Evolutionary conservation across 1,284 basidiomycete species (phyloP).

Genomic region (Bondarzewia mesenterica): DNA sequence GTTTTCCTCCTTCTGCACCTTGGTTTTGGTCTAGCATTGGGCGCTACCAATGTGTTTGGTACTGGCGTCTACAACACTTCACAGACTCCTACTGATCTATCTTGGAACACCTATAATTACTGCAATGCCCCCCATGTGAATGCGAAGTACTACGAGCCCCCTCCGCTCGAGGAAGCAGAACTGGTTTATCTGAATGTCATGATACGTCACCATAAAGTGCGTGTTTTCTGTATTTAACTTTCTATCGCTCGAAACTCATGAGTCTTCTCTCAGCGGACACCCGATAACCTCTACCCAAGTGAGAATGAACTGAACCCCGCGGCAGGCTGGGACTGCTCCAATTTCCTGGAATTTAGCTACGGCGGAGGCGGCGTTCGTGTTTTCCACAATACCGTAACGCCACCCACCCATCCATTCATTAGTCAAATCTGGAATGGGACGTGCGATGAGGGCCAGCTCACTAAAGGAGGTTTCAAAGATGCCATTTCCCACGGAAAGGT

Average conservation of each 20-base stretch:
- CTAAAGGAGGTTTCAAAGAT: conserved; percentile 39
- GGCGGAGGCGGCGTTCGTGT: conserved; percentile 27
- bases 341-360: conserved; percentile 29
- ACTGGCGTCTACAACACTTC: conserved; percentile 6
- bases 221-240: not conserved
- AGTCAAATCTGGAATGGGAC: conserved; percentile 46
- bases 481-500: conserved; percentile 41
- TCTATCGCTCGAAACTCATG: not conserved
- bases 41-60: conserved; percentile 3
- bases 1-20: too few relatives aligned
- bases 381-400: conserved; percentile 31
- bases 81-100: conserved; percentile 15
- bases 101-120: conserved; percentile 48
- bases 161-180: conserved; percentile 20
- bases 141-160: conserved; percentile 26
- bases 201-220: conserved; percentile 40
- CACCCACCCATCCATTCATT: conserved; percentile 37
- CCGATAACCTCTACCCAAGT: conserved; percentile 39
- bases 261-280: conserved; percentile 25
- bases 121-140: conserved; percentile 47
- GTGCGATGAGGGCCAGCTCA: conserved; percentile 46
- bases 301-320: conserved; percentile 36
- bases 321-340: conserved; percentile 32
- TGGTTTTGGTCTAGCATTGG: too few relatives aligned
- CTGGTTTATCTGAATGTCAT: conserved; percentile 35